Percentiles rank a stretch among this genome's conserved stretches.
These are phyloP conservation scores for Stemphylium beticola DNA, from an alignment of 2,329 filamentous ascomycete genomes.

Conservation along the genomic window DNA sequence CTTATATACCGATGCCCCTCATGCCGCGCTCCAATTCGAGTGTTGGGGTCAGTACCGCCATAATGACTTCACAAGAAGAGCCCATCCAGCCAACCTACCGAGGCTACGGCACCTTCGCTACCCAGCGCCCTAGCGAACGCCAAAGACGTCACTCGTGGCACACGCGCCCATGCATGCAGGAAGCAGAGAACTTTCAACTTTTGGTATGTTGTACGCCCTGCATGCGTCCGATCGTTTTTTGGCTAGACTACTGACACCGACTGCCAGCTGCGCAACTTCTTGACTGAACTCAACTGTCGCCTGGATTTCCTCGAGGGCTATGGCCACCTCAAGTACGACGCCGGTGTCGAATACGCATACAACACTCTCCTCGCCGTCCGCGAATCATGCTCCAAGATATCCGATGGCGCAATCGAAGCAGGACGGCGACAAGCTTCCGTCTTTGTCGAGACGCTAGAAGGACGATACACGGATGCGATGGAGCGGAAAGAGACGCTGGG, in stretches of 20 bases:
- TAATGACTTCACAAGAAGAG: conserved; percentile 53
- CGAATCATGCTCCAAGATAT: conserved; percentile 85
- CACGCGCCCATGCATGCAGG: conserved; percentile 52
- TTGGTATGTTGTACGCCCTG: conserved; percentile 37
- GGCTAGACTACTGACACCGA: conserved; percentile 21
- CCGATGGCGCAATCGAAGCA: conserved; percentile 86
- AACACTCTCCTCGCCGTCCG: conserved; percentile 85
- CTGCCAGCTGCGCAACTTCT: conserved; percentile 73
- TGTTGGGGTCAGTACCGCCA: conserved; percentile 36
- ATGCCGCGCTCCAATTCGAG: conserved; percentile 32
- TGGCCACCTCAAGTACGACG: conserved; percentile 81
- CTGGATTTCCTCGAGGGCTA: conserved; percentile 90
- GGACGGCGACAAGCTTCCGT: conserved; percentile 83
- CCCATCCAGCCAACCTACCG: conserved; percentile 45
- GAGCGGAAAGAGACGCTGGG: conserved; percentile 84
- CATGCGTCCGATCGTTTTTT: background rate
- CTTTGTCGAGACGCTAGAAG: conserved; percentile 90
- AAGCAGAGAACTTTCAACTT: conserved; percentile 56
- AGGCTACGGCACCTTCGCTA: conserved; percentile 44
- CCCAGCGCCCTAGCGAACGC: conserved; percentile 31
- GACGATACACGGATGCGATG: conserved; percentile 83
- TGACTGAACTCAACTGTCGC: conserved; percentile 83
- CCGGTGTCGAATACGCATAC: conserved; percentile 83
- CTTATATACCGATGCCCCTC: conserved; percentile 31
- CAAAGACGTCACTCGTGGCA: conserved; percentile 57